Percentiles rank a stretch among this genome's conserved stretches.
Conservation (phyloP, 73 alveolate species). For the Tetrahymena elliotti region DNA sequence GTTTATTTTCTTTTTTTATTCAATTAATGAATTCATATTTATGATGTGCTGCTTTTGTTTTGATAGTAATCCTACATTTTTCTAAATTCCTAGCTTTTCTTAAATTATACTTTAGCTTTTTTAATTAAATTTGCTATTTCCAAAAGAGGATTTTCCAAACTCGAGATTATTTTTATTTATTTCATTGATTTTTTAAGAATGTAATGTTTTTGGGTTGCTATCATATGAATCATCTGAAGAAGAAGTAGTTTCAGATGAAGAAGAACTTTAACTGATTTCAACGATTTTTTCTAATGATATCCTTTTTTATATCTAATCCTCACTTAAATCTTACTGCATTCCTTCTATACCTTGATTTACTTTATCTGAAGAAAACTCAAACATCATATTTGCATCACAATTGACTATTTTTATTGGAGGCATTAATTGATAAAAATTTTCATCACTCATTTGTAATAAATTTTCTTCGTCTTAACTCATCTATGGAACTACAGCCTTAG, state of each 20-base stretch:
- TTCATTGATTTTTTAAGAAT: background rate
- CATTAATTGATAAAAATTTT: background rate
- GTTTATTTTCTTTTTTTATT: background rate
- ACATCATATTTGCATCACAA: background rate
- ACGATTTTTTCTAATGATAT: background rate
- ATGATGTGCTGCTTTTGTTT: background rate
- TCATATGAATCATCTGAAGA: background rate
- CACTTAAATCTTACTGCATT: background rate
- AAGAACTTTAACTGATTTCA: background rate
- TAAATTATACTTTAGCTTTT: background rate
- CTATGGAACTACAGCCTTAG: background rate
- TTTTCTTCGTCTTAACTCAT: background rate
- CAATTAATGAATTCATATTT: background rate
- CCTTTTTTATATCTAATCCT: background rate
- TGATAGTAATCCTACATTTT: background rate
- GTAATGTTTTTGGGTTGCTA: background rate
- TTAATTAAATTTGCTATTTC: background rate
- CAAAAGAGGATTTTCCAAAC: background rate
- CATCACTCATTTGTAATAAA: background rate
- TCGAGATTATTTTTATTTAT: background rate
- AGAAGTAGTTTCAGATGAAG: background rate
- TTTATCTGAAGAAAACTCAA: background rate
- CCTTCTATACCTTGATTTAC: background rate
- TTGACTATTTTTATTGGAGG: background rate
- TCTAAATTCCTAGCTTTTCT: background rate